phyloP scores from a whole-genome alignment of 176 grass and related monocot species.

The Aegilops bicornis region DNA sequence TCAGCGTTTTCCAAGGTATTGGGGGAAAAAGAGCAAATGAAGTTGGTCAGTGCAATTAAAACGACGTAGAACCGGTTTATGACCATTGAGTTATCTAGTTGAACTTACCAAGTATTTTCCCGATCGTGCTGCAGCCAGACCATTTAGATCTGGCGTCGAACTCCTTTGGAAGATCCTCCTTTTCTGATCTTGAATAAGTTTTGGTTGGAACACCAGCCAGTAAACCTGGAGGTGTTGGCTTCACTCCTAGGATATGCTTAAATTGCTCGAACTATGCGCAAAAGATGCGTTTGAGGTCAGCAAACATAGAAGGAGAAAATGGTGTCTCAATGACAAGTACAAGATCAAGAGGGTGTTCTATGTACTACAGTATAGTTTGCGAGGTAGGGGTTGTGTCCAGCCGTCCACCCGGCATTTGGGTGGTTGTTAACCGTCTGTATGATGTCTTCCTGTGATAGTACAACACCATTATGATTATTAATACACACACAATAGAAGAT shows the following conservation, averaged over 20 bases:
- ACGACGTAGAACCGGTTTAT: not conserved
- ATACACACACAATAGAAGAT: not conserved
- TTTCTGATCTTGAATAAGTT: conserved; percentile 47
- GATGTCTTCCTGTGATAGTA: conserved; percentile 53
- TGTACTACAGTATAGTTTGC: conserved; percentile 86
- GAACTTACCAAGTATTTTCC: conserved; percentile 72
- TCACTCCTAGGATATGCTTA: conserved; percentile 86
- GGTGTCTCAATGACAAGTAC: not conserved
- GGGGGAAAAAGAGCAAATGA: not conserved
- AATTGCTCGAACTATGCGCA: conserved; percentile 62
- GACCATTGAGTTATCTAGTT: not conserved
- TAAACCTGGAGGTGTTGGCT: conserved; percentile 40
- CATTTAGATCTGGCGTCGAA: conserved; percentile 81
- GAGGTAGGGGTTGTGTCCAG: conserved; percentile 58
- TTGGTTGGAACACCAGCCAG: conserved; percentile 44
- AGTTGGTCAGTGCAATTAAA: not conserved
- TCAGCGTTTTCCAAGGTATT: conserved; percentile 18
- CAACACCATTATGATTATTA: not conserved
- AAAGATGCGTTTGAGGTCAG: not conserved
- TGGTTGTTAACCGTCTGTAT: conserved; percentile 63
- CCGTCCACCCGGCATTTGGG: conserved; percentile 76
- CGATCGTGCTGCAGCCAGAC: conserved; percentile 81
- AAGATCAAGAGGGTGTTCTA: not conserved
- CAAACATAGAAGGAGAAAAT: not conserved
- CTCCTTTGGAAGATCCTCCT: conserved; percentile 50